Conservation (phyloP, 306 rosid genomes). For the Prunus campanulata region DNA sequence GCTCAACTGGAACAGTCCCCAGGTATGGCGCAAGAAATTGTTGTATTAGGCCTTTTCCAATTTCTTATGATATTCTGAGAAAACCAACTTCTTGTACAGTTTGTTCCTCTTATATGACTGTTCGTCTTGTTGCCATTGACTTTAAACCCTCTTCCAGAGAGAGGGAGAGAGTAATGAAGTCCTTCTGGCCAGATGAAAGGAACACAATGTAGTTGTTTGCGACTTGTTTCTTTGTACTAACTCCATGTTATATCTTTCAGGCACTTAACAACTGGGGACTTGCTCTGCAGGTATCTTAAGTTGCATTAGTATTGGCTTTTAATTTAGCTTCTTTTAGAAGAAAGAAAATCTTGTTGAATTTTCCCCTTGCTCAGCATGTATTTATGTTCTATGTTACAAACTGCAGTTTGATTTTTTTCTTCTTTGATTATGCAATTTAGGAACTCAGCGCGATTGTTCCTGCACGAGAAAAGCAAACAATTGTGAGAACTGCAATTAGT, state of each 20-base stretch:
- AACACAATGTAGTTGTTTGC: neutral
- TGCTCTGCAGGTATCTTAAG: slow-evolving; percentile 82
- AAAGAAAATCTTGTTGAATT: neutral
- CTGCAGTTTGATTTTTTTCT: slow-evolving; percentile 17
- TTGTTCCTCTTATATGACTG: neutral
- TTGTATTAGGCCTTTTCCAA: neutral
- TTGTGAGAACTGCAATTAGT: slow-evolving; percentile 92
- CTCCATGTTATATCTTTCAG: slow-evolving; percentile 54
- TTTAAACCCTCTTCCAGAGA: neutral
- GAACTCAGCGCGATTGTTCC: slow-evolving; percentile 99
- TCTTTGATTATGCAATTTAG: slow-evolving; percentile 37
- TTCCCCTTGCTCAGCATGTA: neutral
- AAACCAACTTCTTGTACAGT: neutral
- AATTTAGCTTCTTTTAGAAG: neutral
- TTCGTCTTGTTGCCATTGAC: neutral
- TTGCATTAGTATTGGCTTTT: slow-evolving; percentile 1
- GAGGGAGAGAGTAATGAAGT: neutral
- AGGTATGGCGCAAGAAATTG: slow-evolving; percentile 54
- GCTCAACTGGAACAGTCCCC: slow-evolving; percentile 99
- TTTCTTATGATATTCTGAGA: neutral
- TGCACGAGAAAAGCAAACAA: slow-evolving; percentile 88
- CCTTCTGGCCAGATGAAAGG: neutral
- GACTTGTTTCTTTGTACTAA: slow-evolving; percentile 19
- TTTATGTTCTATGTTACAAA: neutral
- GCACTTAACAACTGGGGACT: slow-evolving; percentile 99